Base-by-base conservation (phyloP, 768 basidiomycete species). In the Daedaleopsis nitida region DNA sequence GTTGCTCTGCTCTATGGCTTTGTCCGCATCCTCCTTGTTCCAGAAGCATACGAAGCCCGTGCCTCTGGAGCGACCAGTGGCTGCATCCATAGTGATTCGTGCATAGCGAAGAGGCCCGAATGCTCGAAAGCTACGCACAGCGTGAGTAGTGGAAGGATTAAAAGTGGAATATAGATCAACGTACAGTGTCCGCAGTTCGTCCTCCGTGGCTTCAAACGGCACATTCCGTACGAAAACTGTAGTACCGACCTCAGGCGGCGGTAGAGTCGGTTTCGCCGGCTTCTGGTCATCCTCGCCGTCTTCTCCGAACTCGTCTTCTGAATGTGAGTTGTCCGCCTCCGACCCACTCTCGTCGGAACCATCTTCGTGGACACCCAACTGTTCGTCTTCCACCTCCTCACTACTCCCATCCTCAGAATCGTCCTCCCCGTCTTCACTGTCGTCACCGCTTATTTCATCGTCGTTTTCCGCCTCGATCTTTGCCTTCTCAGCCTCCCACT, bases 21-120 rank as follows among this genome's bases (percentile, higher is more conserved):
- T 86, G 69, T 96, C 88, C 16, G 96, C 96, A 64, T 96, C 91
- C 64, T 87, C 91, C 62, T 83, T 86, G 59, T n/a, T n/a, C n/a
- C n/a, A n/a, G n/a, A n/a, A n/a, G n/a, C n/a, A n/a, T n/a, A n/a
- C 94, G 70, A 99, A 99, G 3, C 95, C 97, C 7, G 95, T 96
- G 24, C 97, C 97, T 49, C 94, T 83, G 23, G 96, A 94, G 49
- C 95, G 88, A 17, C 89, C 92, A 1, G 89, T 94, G 1, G 80
- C 85, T 8, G 78, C 80, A 66, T 98, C 97, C 74, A 94, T 78
- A 0, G 96, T 91, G 54, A 98, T 91, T 21, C 93, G 86, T 5
- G 92, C 95, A 72, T 98, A 99, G 23, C 95, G 90, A 17, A 99
- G 79, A 5, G 94, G 88, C 0, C 97, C 97, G 71, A 96, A 98